Conservation (phyloP, 495 filamentous ascomycete genomes). For the Darksidea phi region DNA sequence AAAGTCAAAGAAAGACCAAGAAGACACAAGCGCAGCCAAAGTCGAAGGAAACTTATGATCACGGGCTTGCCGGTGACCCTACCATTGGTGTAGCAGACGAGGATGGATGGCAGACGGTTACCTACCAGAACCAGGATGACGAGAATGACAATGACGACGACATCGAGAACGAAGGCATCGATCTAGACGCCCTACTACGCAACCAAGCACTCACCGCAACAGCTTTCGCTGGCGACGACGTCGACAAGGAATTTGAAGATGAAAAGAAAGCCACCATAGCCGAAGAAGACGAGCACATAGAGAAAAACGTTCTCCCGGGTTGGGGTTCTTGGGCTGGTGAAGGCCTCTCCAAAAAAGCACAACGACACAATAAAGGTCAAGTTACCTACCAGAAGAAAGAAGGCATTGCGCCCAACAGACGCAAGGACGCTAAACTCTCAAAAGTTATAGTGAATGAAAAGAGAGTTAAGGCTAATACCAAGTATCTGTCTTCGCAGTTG, state of each 20-base stretch:
- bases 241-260: slow-evolving; percentile 73
- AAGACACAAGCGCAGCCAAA: slow-evolving; percentile 14
- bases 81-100: slow-evolving; percentile 31
- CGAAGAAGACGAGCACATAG: slow-evolving; percentile 80
- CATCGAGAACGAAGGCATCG: slow-evolving; percentile 45
- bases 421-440: slow-evolving; percentile 78
- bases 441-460: slow-evolving; percentile 93
- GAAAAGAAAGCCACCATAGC: slow-evolving; percentile 73
- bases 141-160: slow-evolving; percentile 56
- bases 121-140: slow-evolving; percentile 27
- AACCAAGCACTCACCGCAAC: slow-evolving; percentile 79
- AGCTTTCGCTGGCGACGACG: slow-evolving; percentile 88
- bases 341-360: slow-evolving; percentile 64
- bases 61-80: slow-evolving; percentile 16
- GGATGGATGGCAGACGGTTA: slow-evolving; percentile 42
- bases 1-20: neutral
- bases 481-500: slow-evolving; percentile 77
- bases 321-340: slow-evolving; percentile 91
- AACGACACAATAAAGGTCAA: slow-evolving; percentile 55
- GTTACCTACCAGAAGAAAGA: slow-evolving; percentile 63
- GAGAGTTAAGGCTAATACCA: slow-evolving; percentile 84
- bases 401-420: slow-evolving; percentile 72
- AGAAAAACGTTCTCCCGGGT: slow-evolving; percentile 83
- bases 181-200: slow-evolving; percentile 60
- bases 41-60: slow-evolving; percentile 13